A percentile compares a stretch with the other conserved stretches of the same genome.
phyloP scores from a whole-genome alignment of 2,329 filamentous ascomycete genomes.

The Alternaria ventricosa region DNA sequence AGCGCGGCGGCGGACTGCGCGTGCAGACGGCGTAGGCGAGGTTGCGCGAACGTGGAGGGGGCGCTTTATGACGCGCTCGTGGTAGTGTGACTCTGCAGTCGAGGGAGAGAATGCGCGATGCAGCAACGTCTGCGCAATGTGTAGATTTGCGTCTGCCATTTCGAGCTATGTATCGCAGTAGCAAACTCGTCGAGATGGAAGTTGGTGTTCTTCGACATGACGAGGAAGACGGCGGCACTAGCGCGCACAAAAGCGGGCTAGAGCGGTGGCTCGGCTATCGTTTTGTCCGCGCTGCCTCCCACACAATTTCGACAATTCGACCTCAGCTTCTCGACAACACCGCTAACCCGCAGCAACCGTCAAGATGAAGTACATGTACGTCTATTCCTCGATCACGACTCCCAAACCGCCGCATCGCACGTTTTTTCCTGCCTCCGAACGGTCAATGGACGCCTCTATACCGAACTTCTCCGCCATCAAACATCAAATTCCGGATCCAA shows the following conservation, averaged over 20 bases:
- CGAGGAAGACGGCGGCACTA: slow-evolving; percentile 9
- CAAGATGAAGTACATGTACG: slow-evolving; percentile 97
- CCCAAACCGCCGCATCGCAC: slow-evolving; percentile 21
- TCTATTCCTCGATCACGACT: slow-evolving; percentile 19
- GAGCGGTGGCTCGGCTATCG: slow-evolving; percentile 21
- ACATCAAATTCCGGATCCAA: slow-evolving; percentile 19
- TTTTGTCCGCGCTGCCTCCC: slow-evolving; percentile 17
- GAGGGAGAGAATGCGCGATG: slow-evolving; percentile 79
- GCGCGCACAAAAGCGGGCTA: slow-evolving; percentile 13
- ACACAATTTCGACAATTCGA: slow-evolving; percentile 18
- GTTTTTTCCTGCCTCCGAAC: slow-evolving; percentile 15
- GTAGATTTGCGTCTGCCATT: slow-evolving; percentile 27
- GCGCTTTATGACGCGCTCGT: slow-evolving; percentile 82
- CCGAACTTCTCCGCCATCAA: slow-evolving; percentile 19
- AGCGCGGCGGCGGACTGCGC: slow-evolving; percentile 55
- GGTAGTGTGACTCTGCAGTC: slow-evolving; percentile 73
- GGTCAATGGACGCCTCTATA: slow-evolving; percentile 18
- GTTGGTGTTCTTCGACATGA: slow-evolving; percentile 1
- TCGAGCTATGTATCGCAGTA: neutral
- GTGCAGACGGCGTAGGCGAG: slow-evolving; percentile 65
- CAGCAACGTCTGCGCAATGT: slow-evolving; percentile 65
- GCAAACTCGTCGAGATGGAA: neutral
- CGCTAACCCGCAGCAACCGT: slow-evolving; percentile 46
- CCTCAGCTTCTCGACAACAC: slow-evolving; percentile 35
- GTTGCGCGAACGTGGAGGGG: slow-evolving; percentile 79